Evolutionary conservation across 139 green algal species (phyloP).

Genomic region (Chlorella sp.): DNA sequence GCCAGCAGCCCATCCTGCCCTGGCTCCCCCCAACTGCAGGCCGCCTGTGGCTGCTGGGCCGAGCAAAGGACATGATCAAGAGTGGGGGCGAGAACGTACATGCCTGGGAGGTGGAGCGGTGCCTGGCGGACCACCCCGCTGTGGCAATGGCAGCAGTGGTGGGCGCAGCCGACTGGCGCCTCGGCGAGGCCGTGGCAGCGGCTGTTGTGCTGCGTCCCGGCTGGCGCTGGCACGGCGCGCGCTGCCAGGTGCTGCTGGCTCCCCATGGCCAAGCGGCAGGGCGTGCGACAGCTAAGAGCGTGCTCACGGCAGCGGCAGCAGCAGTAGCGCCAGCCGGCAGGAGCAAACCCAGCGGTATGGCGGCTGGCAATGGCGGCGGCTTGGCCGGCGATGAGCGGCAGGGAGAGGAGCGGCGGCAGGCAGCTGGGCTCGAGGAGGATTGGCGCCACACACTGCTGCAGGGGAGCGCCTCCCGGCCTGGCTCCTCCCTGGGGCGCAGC

Average conservation of each 20-base stretch:
- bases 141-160: constrained; percentile 82
- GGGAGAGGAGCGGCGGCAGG: not conserved
- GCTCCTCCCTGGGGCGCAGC: not conserved
- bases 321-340: not conserved
- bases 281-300: too few relatives aligned
- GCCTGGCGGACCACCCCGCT: constrained; percentile 52
- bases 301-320: constrained; percentile 12
- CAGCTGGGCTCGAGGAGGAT: not conserved
- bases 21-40: too few relatives aligned
- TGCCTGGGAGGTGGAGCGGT: constrained; percentile 73
- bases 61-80: constrained; percentile 93
- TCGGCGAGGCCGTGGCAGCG: constrained; percentile 82
- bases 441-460: constrained; percentile 25
- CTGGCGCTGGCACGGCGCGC: constrained; percentile 52
- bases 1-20: too few relatives aligned
- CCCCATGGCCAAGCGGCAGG: not conserved
- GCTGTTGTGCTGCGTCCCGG: constrained; percentile 64
- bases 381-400: not conserved
- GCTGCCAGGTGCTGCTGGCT: constrained; percentile 22
- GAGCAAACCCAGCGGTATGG: too few relatives aligned
- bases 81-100: constrained; percentile 92
- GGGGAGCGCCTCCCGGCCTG: not conserved
- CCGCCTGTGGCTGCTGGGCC: constrained; percentile 82
- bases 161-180: constrained; percentile 75
- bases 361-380: too few relatives aligned